Evolutionary conservation across 1,139 yeast species (phyloP), one percentile per base, ranked within the genome.

Genomic region (Cylindricascospora bacillispora): DNA sequence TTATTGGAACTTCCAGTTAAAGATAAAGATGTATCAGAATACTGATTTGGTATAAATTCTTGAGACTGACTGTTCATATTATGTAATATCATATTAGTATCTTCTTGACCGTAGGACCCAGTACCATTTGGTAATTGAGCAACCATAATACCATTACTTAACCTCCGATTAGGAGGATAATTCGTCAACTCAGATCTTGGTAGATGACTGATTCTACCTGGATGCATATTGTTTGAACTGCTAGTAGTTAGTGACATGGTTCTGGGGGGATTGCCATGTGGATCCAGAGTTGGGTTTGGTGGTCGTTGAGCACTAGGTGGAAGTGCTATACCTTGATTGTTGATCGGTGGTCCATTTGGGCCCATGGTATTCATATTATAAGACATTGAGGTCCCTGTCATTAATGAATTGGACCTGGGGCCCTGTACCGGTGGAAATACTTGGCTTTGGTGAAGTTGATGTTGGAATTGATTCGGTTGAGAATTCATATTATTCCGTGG

Each of bases 351-450:
- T n/a, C n/a, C n/a, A n/a, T n/a, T n/a, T n/a, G n/a, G n/a, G n/a
- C n/a, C n/a, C n/a, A n/a, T n/a, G n/a, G n/a, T n/a, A n/a, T n/a
- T n/a, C n/a, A n/a, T n/a, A 15, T 26, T 30, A 6, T 22, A 32
- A 15, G 24, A 24, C 18, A 34, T 41, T n/a, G 25, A 39, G 4
- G 10, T 10, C 2, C 44, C 44, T 5, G 38, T 35, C 41, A 41
- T 38, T 35, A 47, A 21, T 3, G 54, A 42, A 29, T 42, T 45
- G 3, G 48, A 35, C 26, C 52, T 40, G 14, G 41, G 29, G 10
- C 35, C 26, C n/a, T n/a, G n/a, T n/a, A n/a, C n/a, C n/a, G n/a
- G n/a, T n/a, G n/a, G n/a, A n/a, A n/a, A n/a, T n/a, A n/a, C n/a
- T n/a, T n/a, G n/a, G n/a, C n/a, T n/a, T n/a, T n/a, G n/a, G n/a